Base-by-base conservation (phyloP, 2,329 filamentous ascomycete genomes). In the Colletotrichum godetiae region DNA sequence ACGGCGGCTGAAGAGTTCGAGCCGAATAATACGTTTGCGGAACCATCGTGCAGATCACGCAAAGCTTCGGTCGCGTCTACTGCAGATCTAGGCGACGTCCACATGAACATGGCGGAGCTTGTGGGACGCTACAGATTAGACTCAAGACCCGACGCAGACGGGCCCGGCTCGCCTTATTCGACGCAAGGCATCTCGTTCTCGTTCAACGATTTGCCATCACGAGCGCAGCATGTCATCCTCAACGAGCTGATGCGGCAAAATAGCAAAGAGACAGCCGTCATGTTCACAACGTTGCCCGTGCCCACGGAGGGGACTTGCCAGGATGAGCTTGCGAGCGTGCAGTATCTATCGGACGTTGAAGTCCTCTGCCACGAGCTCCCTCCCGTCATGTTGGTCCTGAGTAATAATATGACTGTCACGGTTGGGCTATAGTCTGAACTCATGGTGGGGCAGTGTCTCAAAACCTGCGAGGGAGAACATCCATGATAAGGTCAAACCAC, bases 391-490 rank as follows among this genome's bases (percentile, higher is more conserved):
- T 84, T 97, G 81, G 93, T 97, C 52, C 89, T 97, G 82, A 95
- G 93, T 82, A 97, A 97, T 82, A 95, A 92, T 78, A 95, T 97
- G 93, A 97, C 94, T 19, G 94, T 97, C 59, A 97, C 93, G 7
- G 93, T 93, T 78, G 93, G 92, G 80, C 82, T 94, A 74, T 94
- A 61, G 22, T 66, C 29, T 56, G 22, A 53, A 35, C 37, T 19
- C 61, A 31, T 27, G 24, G 78, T 76, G 29, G 59, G 60, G 35
- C 46, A 67, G 35, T 62, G 56, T 72, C 65, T 58, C 29, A 55
- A 72, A 64, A 57, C 53, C 74, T 74, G 65, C 55, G 64, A 69
- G 73, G 65, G 69, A 61, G 55, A 56, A 64, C 46, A 62, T 42
- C 37, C 37, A 42, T 68, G 60, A 70, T 72, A 59, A 57, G 68